These are phyloP conservation scores for Rhizophora apiculata DNA, from an alignment of 345 rosid species.

Conservation along the genomic window DNA sequence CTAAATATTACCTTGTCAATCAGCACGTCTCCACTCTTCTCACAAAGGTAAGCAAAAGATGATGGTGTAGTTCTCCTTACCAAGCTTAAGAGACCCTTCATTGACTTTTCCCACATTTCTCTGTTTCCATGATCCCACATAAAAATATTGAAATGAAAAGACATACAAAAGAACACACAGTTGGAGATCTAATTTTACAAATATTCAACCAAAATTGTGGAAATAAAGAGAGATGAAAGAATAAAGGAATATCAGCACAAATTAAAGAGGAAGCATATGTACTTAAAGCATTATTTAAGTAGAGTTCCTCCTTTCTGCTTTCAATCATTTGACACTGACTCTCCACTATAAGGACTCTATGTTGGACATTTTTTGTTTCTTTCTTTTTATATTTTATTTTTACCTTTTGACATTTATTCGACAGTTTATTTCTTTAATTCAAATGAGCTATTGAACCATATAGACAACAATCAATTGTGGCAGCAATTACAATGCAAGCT, in stretches of 20 bases:
- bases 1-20: constrained; percentile 18
- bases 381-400: too few relatives aligned
- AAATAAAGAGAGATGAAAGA: not conserved
- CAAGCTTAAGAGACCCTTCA: constrained; percentile 23
- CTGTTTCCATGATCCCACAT: constrained; percentile 10
- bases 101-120: constrained; percentile 30
- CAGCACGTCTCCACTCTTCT: constrained; percentile 20
- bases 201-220: not conserved
- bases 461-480: not conserved
- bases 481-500: too few relatives aligned
- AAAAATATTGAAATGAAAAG: not conserved
- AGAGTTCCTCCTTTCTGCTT: too few relatives aligned
- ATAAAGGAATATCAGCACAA: not conserved
- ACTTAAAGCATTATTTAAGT: not conserved
- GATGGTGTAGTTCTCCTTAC: constrained; percentile 23
- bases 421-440: not conserved
- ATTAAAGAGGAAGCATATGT: not conserved
- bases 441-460: not conserved
- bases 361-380: too few relatives aligned
- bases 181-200: not conserved
- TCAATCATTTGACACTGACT: too few relatives aligned
- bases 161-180: not conserved
- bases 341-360: too few relatives aligned
- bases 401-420: too few relatives aligned
- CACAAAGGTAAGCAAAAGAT: constrained; percentile 21